Base-by-base conservation (phyloP, 345 rosid genomes). In the Heritiera littoralis region DNA sequence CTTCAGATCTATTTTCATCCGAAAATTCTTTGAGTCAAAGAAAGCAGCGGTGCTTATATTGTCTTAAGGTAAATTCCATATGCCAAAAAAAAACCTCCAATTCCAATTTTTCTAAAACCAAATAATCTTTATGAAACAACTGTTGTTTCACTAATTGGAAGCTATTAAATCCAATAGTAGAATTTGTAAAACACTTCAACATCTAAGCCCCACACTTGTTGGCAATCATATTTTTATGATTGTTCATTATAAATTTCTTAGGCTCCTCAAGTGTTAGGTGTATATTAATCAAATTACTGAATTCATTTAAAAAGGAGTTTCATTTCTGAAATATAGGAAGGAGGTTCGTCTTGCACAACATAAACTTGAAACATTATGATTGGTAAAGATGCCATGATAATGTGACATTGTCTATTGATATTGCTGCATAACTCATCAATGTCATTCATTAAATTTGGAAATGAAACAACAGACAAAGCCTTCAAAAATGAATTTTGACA, bases 241-340 rank as follows among this genome's bases (percentile, higher is more conserved):
- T 23, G 18, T 61, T 13, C 17, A 61, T 30, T 28, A 32, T 63
- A 58, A 58, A 9, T 20, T 58, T 20, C 60, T 61, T 61, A 28
- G 35, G 17, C 30, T 68, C 32, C 54, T 20, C 72, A 10, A 43
- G 13, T 43, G 17, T 45, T 68, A 43, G 9, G 54, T 43, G 52
- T 11, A n/a, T n/a, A 43, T 17, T 9, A 69, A 69, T 48, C n/a
- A 70, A 70, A 48, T 70, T 28, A 51, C 32, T 48, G 14, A 70
- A 48, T 28, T 70, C 41, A 70, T 70, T 70, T 51, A 28, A 12
- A 49, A 70, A 49, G 56, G 74, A 70, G 58, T 70, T 70, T 7
- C 58, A 48, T 48, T 28, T 70, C 54, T 48, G 38, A 70, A 70
- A 28, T 46, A 46, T 69, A 14, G 41, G 20, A 2, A 70, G 41